Evolutionary conservation across 169 alveolate genomes (phyloP).

Genomic region (Plasmodium gaboni): DNA sequence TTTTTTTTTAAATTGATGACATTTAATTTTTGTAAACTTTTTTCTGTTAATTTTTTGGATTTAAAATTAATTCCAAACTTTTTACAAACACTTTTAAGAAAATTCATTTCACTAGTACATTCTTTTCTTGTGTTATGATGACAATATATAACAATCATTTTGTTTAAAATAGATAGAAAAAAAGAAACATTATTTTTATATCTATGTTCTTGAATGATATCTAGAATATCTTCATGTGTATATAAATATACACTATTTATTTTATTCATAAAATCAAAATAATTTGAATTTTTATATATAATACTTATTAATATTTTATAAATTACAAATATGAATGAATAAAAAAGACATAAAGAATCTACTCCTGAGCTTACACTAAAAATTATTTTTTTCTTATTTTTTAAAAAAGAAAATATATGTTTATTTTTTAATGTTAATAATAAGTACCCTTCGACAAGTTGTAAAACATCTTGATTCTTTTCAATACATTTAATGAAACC

Average conservation of each 20-base stretch:
- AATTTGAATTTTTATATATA: constrained; percentile 12
- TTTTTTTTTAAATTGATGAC: neutral
- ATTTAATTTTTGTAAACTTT: neutral
- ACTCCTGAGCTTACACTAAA: constrained; percentile 73
- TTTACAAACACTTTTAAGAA: constrained; percentile 38
- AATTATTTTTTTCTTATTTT: constrained; percentile 34
- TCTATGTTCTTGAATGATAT: neutral
- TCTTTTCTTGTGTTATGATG: constrained; percentile 47
- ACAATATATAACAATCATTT: constrained; percentile 46
- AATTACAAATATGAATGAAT: constrained; percentile 50
- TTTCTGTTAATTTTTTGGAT: constrained; percentile 17
- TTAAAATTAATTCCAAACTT: constrained; percentile 12
- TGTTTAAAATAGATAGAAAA: constrained; percentile 23
- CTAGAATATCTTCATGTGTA: constrained; percentile 22
- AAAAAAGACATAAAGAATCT: constrained; percentile 43
- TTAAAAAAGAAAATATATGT: constrained; percentile 38
- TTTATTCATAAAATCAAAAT: neutral
- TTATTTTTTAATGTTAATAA: constrained; percentile 5
- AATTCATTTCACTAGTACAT: constrained; percentile 30
- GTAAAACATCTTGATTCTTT: constrained; percentile 12
- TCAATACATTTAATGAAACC: neutral
- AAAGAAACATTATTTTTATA: neutral
- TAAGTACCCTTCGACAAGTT: constrained; percentile 62
- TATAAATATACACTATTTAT: constrained; percentile 28
- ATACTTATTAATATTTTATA: constrained; percentile 40